Evolutionary conservation across 495 filamentous ascomycete genomes (phyloP), one percentile per base, ranked within the genome.

Genomic region (Lichina pygmaea): DNA sequence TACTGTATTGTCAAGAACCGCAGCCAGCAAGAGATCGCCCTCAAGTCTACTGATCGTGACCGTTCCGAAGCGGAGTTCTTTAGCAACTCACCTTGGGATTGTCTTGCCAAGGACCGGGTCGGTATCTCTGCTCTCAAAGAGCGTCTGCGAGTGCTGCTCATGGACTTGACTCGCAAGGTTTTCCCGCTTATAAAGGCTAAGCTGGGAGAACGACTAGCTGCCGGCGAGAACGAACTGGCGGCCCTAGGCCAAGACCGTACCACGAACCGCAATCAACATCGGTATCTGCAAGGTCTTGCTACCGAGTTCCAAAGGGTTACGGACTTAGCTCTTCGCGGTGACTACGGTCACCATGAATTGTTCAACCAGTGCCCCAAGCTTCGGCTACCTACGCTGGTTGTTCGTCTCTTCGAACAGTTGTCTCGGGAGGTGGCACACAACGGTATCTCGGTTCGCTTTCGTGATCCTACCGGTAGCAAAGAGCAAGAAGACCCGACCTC

Each of bases 1-100:
- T 78, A 67, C 55, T 64, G 60, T 40, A 37, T 75, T 7, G 64
- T 80, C 2, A 59, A 64, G 2, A 78, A 76, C 53, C 62, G 62
- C 12, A 64, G 68, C 4, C 59, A 64, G n/a, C 50, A 61, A 15
- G 64, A 71, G 13, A 33, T 52, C 2, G 40, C 49, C 8, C 52
- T 47, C 17, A 49, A 50, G 13, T 0, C 49, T 45, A 13, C 39
- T 3, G 50, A 62, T 31, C 60, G 60, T 9, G 42, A 59, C 16
- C 41, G 7, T 7, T 46, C 56, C 6, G 66, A 68, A 46, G 44
- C 45, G 5, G 49, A 34, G n/a, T 58, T 65, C 47, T 69, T 67
- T 48, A 34, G 44, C 8, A 36, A 51, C 0, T 17, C 47, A 45
- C 56, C 49, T 50, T 78, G 72, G 72, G 60, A 54, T 10, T 42